phyloP scores from a whole-genome alignment of 371 early-diverging fungal genomes.

The Mortierella sp. region DNA sequence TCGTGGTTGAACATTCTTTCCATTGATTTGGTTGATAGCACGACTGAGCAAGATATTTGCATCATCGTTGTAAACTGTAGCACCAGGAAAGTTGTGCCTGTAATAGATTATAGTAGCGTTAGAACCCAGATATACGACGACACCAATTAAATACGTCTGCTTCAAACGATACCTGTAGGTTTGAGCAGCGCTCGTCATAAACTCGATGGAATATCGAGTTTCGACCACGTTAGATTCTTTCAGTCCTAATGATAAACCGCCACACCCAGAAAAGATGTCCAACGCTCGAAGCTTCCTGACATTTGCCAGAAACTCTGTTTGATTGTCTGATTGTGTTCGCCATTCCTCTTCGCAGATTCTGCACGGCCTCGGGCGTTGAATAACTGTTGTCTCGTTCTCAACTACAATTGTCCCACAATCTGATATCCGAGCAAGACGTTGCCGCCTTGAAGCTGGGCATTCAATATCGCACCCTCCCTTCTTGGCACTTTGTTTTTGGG shows the following conservation, averaged over 20 bases:
- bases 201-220: constrained; percentile 70
- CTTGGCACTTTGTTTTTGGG: neutral
- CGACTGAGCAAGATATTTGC: constrained; percentile 67
- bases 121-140: neutral
- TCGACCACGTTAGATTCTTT: constrained; percentile 65
- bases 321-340: constrained; percentile 6
- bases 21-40: constrained; percentile 60
- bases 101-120: neutral
- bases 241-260: constrained; percentile 73
- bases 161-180: constrained; percentile 59
- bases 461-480: neutral
- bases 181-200: constrained; percentile 63
- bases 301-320: neutral
- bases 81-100: constrained; percentile 66
- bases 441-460: neutral
- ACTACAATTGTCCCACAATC: neutral
- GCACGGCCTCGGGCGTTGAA: constrained; percentile 24
- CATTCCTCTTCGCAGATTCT: constrained; percentile 46
- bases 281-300: constrained; percentile 60
- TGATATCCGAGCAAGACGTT: neutral
- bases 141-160: neutral
- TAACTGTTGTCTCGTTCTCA: neutral
- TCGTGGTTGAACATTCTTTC: constrained; percentile 26
- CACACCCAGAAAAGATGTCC: constrained; percentile 77
- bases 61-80: constrained; percentile 68